phyloP scores from a whole-genome alignment of 805 yeast genomes.

The Saccharomycopsis sp. region DNA sequence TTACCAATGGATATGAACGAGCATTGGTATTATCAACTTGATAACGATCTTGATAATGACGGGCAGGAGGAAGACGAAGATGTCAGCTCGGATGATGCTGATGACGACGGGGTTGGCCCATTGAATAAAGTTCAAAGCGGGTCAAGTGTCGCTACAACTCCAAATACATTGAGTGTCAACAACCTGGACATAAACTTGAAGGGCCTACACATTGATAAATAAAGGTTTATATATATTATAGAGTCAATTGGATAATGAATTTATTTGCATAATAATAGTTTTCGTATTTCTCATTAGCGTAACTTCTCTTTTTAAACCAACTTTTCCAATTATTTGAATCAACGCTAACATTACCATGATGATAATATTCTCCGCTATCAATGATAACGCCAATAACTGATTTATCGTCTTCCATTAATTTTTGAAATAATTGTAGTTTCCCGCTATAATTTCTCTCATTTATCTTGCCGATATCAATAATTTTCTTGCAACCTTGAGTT shows the following conservation, averaged over 20 bases:
- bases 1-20: constrained; percentile 9
- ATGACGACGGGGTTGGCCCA: not conserved
- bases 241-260: too few relatives aligned
- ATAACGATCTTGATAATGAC: constrained; percentile 11
- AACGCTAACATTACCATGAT: not conserved
- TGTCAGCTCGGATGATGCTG: constrained; percentile 1
- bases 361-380: not conserved
- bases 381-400: not conserved
- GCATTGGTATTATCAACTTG: constrained; percentile 19
- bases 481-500: not conserved
- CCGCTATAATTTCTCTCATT: constrained; percentile 20
- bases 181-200: constrained; percentile 16
- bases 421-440: constrained; percentile 18
- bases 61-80: constrained; percentile 2
- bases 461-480: constrained; percentile 29
- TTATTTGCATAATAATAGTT: not conserved
- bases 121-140: constrained; percentile 2
- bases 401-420: constrained; percentile 21
- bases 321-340: too few relatives aligned
- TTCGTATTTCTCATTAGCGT: not conserved
- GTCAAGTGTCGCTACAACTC: constrained; percentile 4
- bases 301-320: not conserved
- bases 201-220: constrained; percentile 3
- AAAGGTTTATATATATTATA: too few relatives aligned
- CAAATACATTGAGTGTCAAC: constrained; percentile 15